Evolutionary conservation across 176 grass and related monocot genomes (phyloP).

Genomic region (Aegilops umbellulata): DNA sequence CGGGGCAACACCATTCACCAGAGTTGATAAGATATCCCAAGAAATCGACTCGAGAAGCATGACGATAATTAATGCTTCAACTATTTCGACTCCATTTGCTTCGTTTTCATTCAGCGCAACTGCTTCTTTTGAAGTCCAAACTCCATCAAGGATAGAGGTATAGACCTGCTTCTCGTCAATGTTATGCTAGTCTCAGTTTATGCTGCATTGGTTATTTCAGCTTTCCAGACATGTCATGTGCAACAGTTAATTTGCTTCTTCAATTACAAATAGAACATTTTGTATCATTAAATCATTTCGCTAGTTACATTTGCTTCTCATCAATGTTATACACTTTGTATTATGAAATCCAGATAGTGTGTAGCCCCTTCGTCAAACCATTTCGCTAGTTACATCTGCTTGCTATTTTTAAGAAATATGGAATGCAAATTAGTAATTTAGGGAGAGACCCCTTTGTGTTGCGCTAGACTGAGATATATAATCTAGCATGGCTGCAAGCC

Average conservation of each 20-base stretch:
- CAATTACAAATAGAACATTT: background rate
- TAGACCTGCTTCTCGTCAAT: background rate
- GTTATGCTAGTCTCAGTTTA: slow-evolving; percentile 6
- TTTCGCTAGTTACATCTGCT: background rate
- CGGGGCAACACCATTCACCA: slow-evolving; percentile 70
- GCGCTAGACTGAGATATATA: background rate
- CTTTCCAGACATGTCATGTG: background rate
- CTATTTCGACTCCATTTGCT: slow-evolving; percentile 67
- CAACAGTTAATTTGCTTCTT: background rate
- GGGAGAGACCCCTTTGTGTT: background rate
- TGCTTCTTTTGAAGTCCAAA: slow-evolving; percentile 81
- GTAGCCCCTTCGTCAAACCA: background rate
- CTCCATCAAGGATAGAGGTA: slow-evolving; percentile 88
- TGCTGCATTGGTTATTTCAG: background rate
- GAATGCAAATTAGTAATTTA: background rate
- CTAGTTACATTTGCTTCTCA: background rate
- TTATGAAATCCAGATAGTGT: background rate
- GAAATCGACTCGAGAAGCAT: slow-evolving; percentile 58
- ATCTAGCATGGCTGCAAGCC: background rate
- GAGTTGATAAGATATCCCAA: slow-evolving; percentile 88
- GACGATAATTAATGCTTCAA: slow-evolving; percentile 74
- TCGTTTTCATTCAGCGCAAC: slow-evolving; percentile 87
- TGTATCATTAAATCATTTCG: background rate
- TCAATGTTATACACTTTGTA: background rate
- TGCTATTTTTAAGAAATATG: background rate